Base-by-base conservation (phyloP, 345 rosid species). In the Stellera chamaejasme region DNA sequence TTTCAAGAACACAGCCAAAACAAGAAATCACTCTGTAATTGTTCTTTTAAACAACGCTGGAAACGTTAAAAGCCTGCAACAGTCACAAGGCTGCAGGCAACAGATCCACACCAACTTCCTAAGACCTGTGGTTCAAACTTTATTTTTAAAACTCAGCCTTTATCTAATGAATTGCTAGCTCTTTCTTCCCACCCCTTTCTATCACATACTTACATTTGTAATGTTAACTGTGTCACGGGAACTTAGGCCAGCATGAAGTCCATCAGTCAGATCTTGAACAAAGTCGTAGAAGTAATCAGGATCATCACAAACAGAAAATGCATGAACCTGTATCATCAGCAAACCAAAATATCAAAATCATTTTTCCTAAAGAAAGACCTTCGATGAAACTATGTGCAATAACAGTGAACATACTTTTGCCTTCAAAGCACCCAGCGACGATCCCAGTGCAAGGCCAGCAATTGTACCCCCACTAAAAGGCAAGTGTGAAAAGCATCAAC, bases 381-480 rank as follows among this genome's bases (percentile, higher is more conserved):
- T n/a, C 28, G 45, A 48, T 19, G 14, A 36, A 13, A 67, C 57
- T 42, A 48, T n/a, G 27, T 9, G 45, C 19, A 52, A 8, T 27
- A 49, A 14, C 60, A 62, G 46, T 19, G 23, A 36, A 26, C 72
- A 59, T 59, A 92, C 98, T 77, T 86, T 88, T 59, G 90, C 87
- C 80, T 92, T 86, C 71, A 86, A 69, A 10, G 75, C 51, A 72
- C 95, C 85, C 62, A 88, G 69, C 76, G 69, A 72, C 6, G 96
- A 86, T 48, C 95, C 98, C 63, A 92, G 59, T 46, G 95, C 75
- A 32, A 92, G 77, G 55, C 98, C 98, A 56, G 96, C 96, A 76
- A 82, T 67, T 32, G 98, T 84, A 52, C 87, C 95, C 62, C 98
- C 96, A 65, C 98, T 88, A 61, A 10, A 70, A 62, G 58, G 62